Conservation (phyloP, 139 green algal genomes). For the Volvox reticuliferus region DNA sequence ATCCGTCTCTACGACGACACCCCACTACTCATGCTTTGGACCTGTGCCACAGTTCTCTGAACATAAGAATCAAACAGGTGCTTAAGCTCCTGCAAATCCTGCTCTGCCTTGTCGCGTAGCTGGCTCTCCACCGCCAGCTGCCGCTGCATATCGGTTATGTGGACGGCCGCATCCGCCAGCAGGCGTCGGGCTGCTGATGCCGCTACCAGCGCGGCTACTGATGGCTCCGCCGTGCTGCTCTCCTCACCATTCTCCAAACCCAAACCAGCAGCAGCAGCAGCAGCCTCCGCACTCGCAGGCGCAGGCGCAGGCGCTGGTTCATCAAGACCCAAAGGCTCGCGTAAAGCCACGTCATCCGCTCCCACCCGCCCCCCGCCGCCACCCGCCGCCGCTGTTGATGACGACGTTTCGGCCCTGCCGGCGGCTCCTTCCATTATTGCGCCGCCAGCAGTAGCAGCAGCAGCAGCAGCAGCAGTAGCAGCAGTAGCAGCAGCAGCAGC, state of each 20-base stretch:
- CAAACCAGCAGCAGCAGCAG: too few relatives aligned
- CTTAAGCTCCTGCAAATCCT: slow-evolving; percentile 10
- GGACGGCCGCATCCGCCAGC: slow-evolving; percentile 11
- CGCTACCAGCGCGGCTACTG: not conserved
- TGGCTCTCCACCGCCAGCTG: slow-evolving; percentile 3
- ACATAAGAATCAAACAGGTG: slow-evolving; percentile 26
- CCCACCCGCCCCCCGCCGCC: not conserved
- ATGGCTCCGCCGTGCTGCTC: not conserved
- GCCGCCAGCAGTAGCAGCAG: too few relatives aligned
- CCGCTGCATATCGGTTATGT: not conserved
- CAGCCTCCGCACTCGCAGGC: not conserved
- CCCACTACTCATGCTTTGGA: not conserved
- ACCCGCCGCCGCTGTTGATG: not conserved
- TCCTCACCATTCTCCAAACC: not conserved
- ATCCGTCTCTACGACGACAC: too few relatives aligned
- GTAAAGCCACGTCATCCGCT: not conserved
- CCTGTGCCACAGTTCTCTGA: slow-evolving; percentile 30
- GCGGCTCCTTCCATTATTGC: not conserved
- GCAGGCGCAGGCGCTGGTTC: too few relatives aligned
- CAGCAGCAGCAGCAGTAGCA: too few relatives aligned
- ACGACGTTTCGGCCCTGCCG: not conserved
- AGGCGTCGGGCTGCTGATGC: not conserved
- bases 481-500: too few relatives aligned
- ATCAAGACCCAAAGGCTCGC: too few relatives aligned
- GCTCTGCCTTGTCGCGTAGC: slow-evolving; percentile 13